phyloP scores from a whole-genome alignment of 495 filamentous ascomycete species.

The Pyronema domesticum region DNA sequence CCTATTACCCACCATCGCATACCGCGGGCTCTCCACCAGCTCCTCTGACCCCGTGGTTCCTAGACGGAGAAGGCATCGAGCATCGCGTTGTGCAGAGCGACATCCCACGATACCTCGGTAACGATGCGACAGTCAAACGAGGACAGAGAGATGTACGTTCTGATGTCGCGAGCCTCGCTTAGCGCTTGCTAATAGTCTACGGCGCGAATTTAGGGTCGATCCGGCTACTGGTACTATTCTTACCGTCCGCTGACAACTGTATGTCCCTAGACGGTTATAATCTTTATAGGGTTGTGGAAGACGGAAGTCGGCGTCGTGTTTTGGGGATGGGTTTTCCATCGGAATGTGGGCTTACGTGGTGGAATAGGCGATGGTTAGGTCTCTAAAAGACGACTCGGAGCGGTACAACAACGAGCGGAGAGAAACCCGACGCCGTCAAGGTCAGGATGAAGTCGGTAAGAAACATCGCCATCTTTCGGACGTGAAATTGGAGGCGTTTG shows the following conservation, averaged over 20 bases:
- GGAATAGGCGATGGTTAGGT: conserved; percentile 15
- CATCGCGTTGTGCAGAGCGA: conserved; percentile 19
- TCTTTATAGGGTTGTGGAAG: neutral
- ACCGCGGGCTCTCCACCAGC: no score
- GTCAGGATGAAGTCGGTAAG: neutral
- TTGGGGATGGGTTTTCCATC: conserved; percentile 1
- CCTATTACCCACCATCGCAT: no score
- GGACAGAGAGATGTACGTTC: neutral
- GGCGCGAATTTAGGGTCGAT: conserved; percentile 4
- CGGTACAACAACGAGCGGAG: conserved; percentile 9
- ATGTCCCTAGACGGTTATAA: neutral
- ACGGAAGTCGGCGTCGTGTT: neutral
- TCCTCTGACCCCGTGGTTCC: conserved; percentile 6
- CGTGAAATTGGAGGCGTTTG: no score
- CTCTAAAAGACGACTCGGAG: conserved; percentile 11
- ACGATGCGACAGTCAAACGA: conserved; percentile 8
- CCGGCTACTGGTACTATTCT: conserved; percentile 12
- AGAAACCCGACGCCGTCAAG: neutral
- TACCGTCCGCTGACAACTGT: conserved; percentile 18
- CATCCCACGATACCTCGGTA: conserved; percentile 18
- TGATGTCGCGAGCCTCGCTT: neutral
- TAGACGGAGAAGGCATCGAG: conserved; percentile 14
- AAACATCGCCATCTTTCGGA: no score
- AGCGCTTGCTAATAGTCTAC: neutral
- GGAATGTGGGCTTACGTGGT: neutral